A percentile compares a stretch with the other conserved stretches of the same genome.
Evolutionary conservation across 345 rosid species (phyloP).

Genomic region (Aurinia saxatilis): DNA sequence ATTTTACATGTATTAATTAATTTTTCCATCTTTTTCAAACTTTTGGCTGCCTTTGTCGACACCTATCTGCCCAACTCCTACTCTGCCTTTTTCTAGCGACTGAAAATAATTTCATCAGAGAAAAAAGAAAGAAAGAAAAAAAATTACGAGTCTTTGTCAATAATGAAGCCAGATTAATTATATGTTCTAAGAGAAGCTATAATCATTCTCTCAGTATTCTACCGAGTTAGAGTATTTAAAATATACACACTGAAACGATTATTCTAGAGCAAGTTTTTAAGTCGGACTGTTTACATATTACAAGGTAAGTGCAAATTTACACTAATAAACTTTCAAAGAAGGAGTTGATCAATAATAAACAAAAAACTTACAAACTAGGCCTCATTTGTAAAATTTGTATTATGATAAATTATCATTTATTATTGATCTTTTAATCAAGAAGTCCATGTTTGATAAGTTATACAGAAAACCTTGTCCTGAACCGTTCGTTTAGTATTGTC

Average conservation of each 20-base stretch:
- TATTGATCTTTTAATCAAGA: too few species aligned
- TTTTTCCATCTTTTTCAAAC: conserved; percentile 8
- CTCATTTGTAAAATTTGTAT: too few species aligned
- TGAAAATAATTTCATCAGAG: conserved; percentile 8
- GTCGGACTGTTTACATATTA: too few species aligned
- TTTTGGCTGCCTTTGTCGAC: conserved; percentile 25
- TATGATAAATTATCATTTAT: too few species aligned
- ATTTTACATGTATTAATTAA: background rate
- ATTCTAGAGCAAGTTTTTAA: too few species aligned
- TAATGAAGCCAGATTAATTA: background rate
- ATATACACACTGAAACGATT: too few species aligned
- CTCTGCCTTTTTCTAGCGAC: conserved; percentile 16
- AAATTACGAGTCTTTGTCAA: conserved; percentile 18
- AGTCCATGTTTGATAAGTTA: too few species aligned
- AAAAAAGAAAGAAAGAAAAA: background rate
- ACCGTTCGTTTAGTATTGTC: conserved; percentile 9
- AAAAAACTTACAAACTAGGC: too few species aligned
- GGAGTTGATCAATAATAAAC: too few species aligned
- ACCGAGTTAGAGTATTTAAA: background rate
- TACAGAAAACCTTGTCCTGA: background rate
- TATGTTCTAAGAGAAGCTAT: background rate
- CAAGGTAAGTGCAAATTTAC: too few species aligned
- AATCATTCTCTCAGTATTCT: background rate
- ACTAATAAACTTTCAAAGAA: too few species aligned
- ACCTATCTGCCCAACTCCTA: conserved; percentile 16